phyloP scores from a whole-genome alignment of 2,329 filamentous ascomycete species.

The Colletotrichum cereale region DNA sequence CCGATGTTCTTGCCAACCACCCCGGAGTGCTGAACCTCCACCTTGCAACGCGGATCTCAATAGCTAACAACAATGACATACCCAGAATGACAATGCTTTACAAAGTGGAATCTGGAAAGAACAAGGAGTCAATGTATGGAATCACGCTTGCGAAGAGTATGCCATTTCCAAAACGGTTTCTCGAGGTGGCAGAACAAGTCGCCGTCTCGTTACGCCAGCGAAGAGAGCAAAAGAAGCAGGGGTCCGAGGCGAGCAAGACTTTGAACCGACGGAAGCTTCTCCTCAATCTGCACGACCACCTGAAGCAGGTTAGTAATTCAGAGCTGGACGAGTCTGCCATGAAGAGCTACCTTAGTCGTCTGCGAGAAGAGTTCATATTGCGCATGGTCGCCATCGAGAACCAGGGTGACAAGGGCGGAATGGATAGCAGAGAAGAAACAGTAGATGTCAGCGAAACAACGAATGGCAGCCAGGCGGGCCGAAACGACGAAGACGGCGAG shows the following conservation, averaged over 20 bases:
- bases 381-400: slow-evolving; percentile 76
- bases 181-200: slow-evolving; percentile 76
- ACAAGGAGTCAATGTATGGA: slow-evolving; percentile 83
- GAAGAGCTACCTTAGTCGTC: slow-evolving; percentile 70
- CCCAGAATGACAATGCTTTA: slow-evolving; percentile 88
- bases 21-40: slow-evolving; percentile 87
- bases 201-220: slow-evolving; percentile 71
- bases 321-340: slow-evolving; percentile 75
- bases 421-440: background rate
- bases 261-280: slow-evolving; percentile 79
- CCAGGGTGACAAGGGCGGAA: background rate
- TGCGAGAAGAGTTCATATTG: slow-evolving; percentile 81
- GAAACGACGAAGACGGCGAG: background rate
- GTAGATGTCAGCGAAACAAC: background rate
- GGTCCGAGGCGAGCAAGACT: slow-evolving; percentile 68
- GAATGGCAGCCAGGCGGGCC: background rate
- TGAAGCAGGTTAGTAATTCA: slow-evolving; percentile 76
- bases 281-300: slow-evolving; percentile 77
- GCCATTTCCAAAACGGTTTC: slow-evolving; percentile 75
- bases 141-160: slow-evolving; percentile 83
- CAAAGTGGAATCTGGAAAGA: slow-evolving; percentile 79
- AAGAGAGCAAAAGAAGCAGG: slow-evolving; percentile 68
- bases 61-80: slow-evolving; percentile 59
- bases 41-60: slow-evolving; percentile 75
- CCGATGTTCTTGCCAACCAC: slow-evolving; percentile 79